Evolutionary conservation across 2,329 filamentous ascomycete species (phyloP), one percentile per base, ranked within the genome.

Genomic region (Pseudocercospora fijiensis): DNA sequence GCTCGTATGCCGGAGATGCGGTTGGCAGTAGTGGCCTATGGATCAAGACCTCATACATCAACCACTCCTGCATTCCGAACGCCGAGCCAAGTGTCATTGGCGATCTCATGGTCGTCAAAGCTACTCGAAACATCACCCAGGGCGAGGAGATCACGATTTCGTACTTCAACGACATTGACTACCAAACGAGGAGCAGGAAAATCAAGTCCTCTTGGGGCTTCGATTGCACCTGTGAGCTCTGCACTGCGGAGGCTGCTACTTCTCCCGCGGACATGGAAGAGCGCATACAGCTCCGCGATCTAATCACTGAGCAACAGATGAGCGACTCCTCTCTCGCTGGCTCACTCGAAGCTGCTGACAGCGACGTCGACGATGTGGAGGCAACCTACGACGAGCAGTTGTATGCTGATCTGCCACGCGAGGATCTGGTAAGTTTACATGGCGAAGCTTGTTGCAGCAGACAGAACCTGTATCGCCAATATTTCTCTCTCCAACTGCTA

Each of bases 91-190:
- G 78, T 0, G 85, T 85, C 69, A 83, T 86, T 41, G 83, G 84
- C 2, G 83, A 87, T 67, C 78, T 86, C 75, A 76, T 79, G 65
- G 76, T 86, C 7, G 57, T 86, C 22, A 81, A 82, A 7, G 84
- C 84, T 0, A 72, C 78, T 0, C 68, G 67, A 9, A 78, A 83
- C 49, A 71, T 86, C 0, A 65, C 75, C 0, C 65, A 78, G 0
- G 75, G 76, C 27, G 79, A 82, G 0, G 84, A 87, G 70, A 67
- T 87, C 6, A 68, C 71, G 1, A 60, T 66, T 4, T 28, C 41
- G 0, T 71, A 71, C 47, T 58, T 37, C 1, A 45, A 68, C 0
- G 73, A 76, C 18, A 71, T 45, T 4, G 51, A 77, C 3, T 71
- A 77, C 9, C 69, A 70, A 0, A 76, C 77, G 61, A 68, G 74